Percentiles rank a stretch among this genome's conserved stretches.
These are phyloP conservation scores for Plantago coronopus DNA, from an alignment of 305 asterid genomes.

Conservation along the genomic window DNA sequence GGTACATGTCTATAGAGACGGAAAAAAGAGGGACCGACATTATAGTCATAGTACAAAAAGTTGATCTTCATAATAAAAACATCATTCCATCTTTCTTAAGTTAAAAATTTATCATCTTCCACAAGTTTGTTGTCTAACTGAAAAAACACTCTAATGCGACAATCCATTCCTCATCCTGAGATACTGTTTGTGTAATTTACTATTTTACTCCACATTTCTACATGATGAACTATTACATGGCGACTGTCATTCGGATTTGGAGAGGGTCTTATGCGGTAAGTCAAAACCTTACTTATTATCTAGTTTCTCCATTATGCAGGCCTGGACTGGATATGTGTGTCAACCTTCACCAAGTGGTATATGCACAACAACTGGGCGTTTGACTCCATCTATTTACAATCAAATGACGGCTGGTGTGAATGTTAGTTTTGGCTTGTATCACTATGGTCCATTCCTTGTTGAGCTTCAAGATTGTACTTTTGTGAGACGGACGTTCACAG, in stretches of 20 bases:
- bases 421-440: constrained; percentile 68
- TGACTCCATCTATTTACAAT: constrained; percentile 48
- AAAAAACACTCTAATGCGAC: no score
- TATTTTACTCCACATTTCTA: neutral
- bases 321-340: constrained; percentile 63
- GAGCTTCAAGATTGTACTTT: constrained; percentile 66
- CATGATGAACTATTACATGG: neutral
- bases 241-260: neutral
- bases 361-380: constrained; percentile 59
- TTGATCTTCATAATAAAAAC: no score
- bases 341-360: constrained; percentile 48
- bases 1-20: no score
- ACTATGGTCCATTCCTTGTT: constrained; percentile 70
- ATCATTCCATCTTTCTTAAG: no score
- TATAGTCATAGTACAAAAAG: no score
- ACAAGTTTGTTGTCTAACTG: no score
- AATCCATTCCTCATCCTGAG: no score
- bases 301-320: constrained; percentile 37
- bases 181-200: neutral
- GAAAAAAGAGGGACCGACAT: no score
- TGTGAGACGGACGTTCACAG: constrained; percentile 62
- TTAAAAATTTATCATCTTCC: no score
- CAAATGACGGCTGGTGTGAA: constrained; percentile 74
- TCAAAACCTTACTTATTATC: neutral
- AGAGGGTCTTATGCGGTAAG: no score